Base-by-base conservation (phyloP, 176 grass and related monocot genomes). In the Oropetium thomaeum region DNA sequence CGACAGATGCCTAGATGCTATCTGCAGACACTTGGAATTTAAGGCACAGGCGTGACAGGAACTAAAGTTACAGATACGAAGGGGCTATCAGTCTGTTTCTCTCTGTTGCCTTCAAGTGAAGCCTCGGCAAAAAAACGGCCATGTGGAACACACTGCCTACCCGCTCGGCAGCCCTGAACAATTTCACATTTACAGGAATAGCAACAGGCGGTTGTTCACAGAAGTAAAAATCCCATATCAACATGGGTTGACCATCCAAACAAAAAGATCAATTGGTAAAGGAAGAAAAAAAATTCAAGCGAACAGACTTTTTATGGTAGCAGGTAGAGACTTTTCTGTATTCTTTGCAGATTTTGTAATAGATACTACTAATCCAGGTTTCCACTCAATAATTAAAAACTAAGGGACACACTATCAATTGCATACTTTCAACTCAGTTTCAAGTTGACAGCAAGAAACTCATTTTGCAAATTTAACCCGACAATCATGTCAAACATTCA, bases 31-130 rank as follows among this genome's bases (percentile, higher is more conserved):
- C 79, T 78, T 87, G 13, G 68, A 42, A 74, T 68, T 51, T 32
- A 68, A 70, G 81, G 17, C 22, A 75, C 63, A 20, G 53, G 39
- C 61, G 44, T 83, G 44, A 7, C 22, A 69, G 53, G 54, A 63
- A 34, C 79, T 54, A 79, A 74, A 83, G 60, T 79, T 75, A 70
- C 15, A 48, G 80, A 75, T 74, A 26, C n/a, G 76, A 75, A 57
- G 75, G 79, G 75, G 3, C 62, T 79, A 53, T 83, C 80, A 30
- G 51, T 43, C 62, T 31, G 35, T 66, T 28, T 60, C 20, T 27
- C 67, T 27, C 11, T 3, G 16, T 83, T 75, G 81, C 81, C 70
- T 69, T 80, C 70, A 44, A 80, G 63, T 80, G 76, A 84, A 88
- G 81, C 28, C 54, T 88, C 62, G 4, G 62, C 43, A 77, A 77